Evolutionary conservation across 371 early-diverging fungal genomes (phyloP), one percentile per base, ranked within the genome.

Genomic region (Mortierella sp.): DNA sequence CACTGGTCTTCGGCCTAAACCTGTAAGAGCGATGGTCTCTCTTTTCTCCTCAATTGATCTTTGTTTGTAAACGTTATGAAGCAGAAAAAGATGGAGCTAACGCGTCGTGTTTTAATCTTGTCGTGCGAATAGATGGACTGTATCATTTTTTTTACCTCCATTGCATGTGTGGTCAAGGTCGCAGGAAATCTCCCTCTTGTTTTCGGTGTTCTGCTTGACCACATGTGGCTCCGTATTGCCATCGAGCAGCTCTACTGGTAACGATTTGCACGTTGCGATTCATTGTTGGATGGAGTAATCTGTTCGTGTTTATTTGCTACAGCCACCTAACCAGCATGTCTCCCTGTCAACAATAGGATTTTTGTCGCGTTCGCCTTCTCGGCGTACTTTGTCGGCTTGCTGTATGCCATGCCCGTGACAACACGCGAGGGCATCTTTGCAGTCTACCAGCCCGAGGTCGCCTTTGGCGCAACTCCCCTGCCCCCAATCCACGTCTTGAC

Each of bases 321-420:
- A 24, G 37, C 37, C 6, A 1, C 10, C 28, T 51, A 14, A 40
- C 43, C 6, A 4, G 43, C 2, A 40, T 2, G 2, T 40, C 43
- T 43, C 13, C 28, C 19, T 69, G 51, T 54, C 16, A 31, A 24
- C 28, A 8, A 9, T 59, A 81, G 85, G 81, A n/a, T 78, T 40
- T 54, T 85, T 2, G 75, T 86, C n/a, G 73, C 82, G n/a, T 67
- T 82, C 50, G 86, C 72, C 5, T 82, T 86, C 73, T 78, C 79
- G 5, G 61, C 86, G 2, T 86, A 86, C 75, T 81, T 81, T 81
- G 82, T 86, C 0, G 86, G 86, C 6, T 72, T 86, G 5, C 70
- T 86, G n/a, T 86, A 86, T 71, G 86, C 86, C n/a, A 86, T 86
- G 86, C 86, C 86, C 1, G 86, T 86, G 11, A 86, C 86, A 40